Conservation (phyloP, 257 asterid species). For the Nicotiana paniculata region DNA sequence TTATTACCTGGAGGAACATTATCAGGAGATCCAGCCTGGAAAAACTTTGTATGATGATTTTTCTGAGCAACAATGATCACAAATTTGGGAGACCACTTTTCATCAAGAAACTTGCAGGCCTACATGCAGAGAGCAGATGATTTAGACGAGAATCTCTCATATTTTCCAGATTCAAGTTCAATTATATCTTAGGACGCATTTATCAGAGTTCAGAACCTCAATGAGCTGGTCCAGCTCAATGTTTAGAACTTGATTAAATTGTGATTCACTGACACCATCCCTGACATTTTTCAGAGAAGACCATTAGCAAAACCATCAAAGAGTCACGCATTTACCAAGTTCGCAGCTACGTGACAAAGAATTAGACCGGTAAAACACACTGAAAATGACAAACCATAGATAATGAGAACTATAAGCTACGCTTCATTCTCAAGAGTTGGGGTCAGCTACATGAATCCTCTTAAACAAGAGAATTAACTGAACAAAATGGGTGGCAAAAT, state of each 20-base stretch:
- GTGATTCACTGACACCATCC: slow-evolving; percentile 89
- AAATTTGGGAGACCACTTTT: slow-evolving; percentile 74
- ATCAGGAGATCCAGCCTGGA: slow-evolving; percentile 71
- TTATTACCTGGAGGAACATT: slow-evolving; percentile 79
- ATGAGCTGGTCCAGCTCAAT: slow-evolving; percentile 72
- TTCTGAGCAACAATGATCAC: slow-evolving; percentile 84
- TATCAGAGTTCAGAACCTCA: slow-evolving; percentile 41
- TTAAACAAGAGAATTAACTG: neutral
- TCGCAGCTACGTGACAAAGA: neutral
- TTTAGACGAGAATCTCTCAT: neutral
- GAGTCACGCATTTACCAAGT: neutral
- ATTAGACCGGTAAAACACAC: neutral
- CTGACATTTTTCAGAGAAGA: slow-evolving; percentile 24
- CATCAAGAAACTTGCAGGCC: slow-evolving; percentile 86
- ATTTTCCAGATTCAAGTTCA: neutral
- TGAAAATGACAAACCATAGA: neutral
- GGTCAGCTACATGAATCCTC: neutral
- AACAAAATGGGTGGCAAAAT: neutral
- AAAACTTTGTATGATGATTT: slow-evolving; percentile 87
- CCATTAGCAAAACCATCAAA: neutral
- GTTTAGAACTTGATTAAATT: slow-evolving; percentile 78
- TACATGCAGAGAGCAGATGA: slow-evolving; percentile 22
- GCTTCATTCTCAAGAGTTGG: neutral
- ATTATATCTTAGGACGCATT: neutral
- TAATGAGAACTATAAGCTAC: neutral